phyloP scores from a whole-genome alignment of 495 filamentous ascomycete species.

The Podospora australis region DNA sequence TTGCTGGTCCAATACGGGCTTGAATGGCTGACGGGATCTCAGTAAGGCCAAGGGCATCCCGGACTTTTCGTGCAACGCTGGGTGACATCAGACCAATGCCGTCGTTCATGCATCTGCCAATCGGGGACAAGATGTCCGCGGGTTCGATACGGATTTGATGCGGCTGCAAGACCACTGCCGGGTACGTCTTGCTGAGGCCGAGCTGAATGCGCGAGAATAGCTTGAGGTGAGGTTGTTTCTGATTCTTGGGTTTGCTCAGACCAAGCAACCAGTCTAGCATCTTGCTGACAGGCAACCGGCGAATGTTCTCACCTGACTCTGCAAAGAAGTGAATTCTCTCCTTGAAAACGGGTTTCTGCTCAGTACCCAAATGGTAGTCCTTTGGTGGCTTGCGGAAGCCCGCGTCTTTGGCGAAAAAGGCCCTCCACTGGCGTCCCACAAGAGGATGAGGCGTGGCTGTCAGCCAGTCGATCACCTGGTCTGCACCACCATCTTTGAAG shows the following conservation, averaged over 20 bases:
- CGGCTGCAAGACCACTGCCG: constrained; percentile 28
- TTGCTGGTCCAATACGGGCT: constrained; percentile 74
- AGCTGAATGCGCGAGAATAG: constrained; percentile 39
- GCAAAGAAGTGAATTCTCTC: constrained; percentile 42
- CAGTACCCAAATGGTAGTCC: constrained; percentile 28
- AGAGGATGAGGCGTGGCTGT: constrained; percentile 29
- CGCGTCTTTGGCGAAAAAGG: constrained; percentile 38
- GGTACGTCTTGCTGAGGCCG: constrained; percentile 39
- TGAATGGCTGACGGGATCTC: constrained; percentile 70
- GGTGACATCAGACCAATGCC: constrained; percentile 69
- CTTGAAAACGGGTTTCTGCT: constrained; percentile 29
- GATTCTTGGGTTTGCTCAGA: constrained; percentile 25
- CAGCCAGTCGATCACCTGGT: constrained; percentile 38
- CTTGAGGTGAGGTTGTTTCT: constrained; percentile 29
- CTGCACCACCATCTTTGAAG: constrained; percentile 21
- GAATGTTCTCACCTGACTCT: constrained; percentile 33
- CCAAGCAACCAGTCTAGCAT: constrained; percentile 42
- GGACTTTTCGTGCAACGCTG: constrained; percentile 53
- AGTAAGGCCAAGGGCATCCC: constrained; percentile 50
- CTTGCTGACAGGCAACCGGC: constrained; percentile 12
- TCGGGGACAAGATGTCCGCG: constrained; percentile 31
- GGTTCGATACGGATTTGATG: constrained; percentile 30
- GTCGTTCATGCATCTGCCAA: constrained; percentile 65
- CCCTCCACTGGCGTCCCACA: constrained; percentile 38
- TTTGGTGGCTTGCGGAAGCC: constrained; percentile 31